Evolutionary conservation across 192 early-diverging fungal species (phyloP), one percentile per base, ranked within the genome.

Genomic region (Pilaira anomala): DNA sequence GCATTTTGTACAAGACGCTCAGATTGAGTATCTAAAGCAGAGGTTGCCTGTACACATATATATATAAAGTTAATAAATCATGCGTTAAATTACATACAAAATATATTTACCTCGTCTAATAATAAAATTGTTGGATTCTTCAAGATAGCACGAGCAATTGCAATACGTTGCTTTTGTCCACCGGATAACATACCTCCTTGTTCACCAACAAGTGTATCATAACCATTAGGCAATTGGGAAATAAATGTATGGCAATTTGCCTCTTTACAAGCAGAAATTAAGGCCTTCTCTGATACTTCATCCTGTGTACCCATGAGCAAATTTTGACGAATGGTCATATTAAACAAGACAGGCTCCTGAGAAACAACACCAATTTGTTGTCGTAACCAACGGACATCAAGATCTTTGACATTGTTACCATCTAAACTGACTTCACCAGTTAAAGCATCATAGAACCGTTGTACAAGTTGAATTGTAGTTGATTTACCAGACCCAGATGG

Each of bases 101-200:
- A n/a, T n/a, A n/a, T n/a, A 3, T 12, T 39, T 53, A 65, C 63
- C 51, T 95, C 93, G 72, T 95, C 93, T 5, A 93, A 75, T 13
- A 93, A 71, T 36, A 97, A 76, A 14, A 97, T 91, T 21, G 68
- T 69, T 6, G 94, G 93, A 73, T 94, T 85, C 69, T 90, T 90
- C 46, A 95, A 81, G 60, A 97, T 78, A 14, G 93, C 92, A 36
- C 94, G 83, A 21, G 94, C 94, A 79, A 98, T 96, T 51, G 93
- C 92, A 67, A 96, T 92, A 57, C 95, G 87, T 82, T 96, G 93
- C 73, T 96, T 96, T 71, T 96, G 93, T n/a, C 93, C 93, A 46
- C 92, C 93, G 30, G 87, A 90, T n/a, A 96, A 65, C 57, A 79
- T 69, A 51, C 88, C 80, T 12, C 85, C 87, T 33, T 80, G 70